Evolutionary conservation across 768 basidiomycete genomes (phyloP), one percentile per base, ranked within the genome.

Genomic region (Coprinopsis sp.): DNA sequence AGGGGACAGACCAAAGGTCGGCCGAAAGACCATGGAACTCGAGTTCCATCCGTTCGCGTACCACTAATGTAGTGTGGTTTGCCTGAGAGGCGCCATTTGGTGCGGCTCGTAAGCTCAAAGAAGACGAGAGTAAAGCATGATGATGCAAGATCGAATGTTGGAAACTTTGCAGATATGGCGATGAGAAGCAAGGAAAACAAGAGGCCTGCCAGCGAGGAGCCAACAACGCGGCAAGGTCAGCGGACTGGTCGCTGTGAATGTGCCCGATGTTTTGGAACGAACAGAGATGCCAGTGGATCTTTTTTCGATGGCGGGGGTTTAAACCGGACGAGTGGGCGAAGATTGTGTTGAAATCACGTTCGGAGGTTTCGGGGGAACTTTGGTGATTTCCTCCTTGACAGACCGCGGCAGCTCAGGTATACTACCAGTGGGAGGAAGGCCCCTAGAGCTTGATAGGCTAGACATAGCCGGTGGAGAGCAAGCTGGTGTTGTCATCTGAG

Each of bases 231-330:
- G 42, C 29, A 45, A 24, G 33, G 28, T 18, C 45, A 37, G 51
- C 65, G 66, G 51, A 67, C 62, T 34, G 76, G 72, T 3, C 69
- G 71, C 53, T 81, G 80, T 19, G 78, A 78, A 55, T 79, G 65
- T 19, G 79, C 72, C 49, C 83, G 81, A 52, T 81, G 84, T 63
- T 87, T 89, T 43, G 87, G 87, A 62, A 89, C 82, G 63, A 90
- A 90, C 46, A 77, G 58, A 55, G 67, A 65, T 41, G 69, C 65
- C 77, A 79, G 79, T 19, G 80, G 81, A 59, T 86, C 78, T 63
- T 73, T 86, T 70, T 79, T 85, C 50, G 64, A 57, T 36, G 67
- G 50, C 52, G 10, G 68, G 63, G 27, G 67, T 46, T 55, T 71
- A 74, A 43, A 65, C 54, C 19, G 66, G 63, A 24, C 64, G 63